Evolutionary conservation across 495 filamentous ascomycete species (phyloP), one percentile per base, ranked within the genome.

Genomic region (Bathelium albidoporum): DNA sequence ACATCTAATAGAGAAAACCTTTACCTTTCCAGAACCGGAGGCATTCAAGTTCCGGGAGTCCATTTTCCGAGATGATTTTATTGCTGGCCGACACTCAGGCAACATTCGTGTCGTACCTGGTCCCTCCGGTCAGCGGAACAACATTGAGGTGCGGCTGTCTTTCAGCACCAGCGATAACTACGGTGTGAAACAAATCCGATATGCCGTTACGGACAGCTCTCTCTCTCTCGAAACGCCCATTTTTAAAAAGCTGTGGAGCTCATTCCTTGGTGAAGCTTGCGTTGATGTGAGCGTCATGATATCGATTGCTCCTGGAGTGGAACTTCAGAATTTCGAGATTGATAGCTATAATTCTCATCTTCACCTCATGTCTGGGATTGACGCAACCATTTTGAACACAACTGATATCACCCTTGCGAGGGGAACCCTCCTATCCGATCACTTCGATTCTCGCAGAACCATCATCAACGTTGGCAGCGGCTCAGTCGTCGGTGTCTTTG

Each of bases 401-500:
- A 55, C 49, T n/a, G 49, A 55, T 28, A 55, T 55, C 16, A 29
- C 24, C 20, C 49, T 55, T 29, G 9, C 49, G 49, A 29, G 49
- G 49, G 49, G 49, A 9, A 9, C 49, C 24, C 24, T 55, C 7
- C 29, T 24, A 11, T 55, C 49, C 22, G 34, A 28, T 1, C 49
- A 65, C 29, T 62, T 59, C 39, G 34, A 61, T 39, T 71, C 70
- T 2, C 66, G 72, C 34, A 61, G 69, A 34, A 73, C 69, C 12
- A 45, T 41, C 10, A 70, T 75, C 34, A 52, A 73, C 9, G 64
- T 67, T 5, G 58, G 59, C 22, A 65, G 64, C 26, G 73, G 73
- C 32, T 63, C 64, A 32, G 66, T 74, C 28, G 67, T 52, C 44
- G 73, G 73, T 16, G 66, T 59, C 24, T 75, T 70, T 63, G 62